phyloP scores from a whole-genome alignment of 371 early-diverging fungal species.

The Haplosporangium sp. region DNA sequence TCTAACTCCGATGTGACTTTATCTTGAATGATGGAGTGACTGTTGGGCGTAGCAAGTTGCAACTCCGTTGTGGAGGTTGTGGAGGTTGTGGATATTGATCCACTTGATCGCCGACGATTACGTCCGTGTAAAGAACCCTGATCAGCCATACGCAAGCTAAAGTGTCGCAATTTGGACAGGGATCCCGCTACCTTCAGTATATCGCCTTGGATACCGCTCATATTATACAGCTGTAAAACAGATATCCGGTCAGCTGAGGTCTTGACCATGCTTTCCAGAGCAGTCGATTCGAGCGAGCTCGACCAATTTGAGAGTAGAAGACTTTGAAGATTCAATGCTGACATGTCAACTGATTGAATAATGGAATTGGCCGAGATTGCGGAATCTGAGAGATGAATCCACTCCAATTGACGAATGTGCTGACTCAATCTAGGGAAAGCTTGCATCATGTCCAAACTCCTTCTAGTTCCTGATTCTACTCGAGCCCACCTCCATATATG shows the following conservation, averaged over 20 bases:
- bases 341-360: conserved; percentile 14
- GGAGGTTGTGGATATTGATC: background rate
- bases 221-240: conserved; percentile 24
- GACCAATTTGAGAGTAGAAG: conserved; percentile 37
- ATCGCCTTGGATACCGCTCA: conserved; percentile 27
- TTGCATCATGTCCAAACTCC: conserved; percentile 17
- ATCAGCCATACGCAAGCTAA: conserved; percentile 25
- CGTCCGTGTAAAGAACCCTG: conserved; percentile 2
- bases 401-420: conserved; percentile 41
- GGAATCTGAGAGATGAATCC: conserved; percentile 25
- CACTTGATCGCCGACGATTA: conserved; percentile 11
- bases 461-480: conserved; percentile 29
- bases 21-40: conserved; percentile 3
- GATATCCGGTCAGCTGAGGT: conserved; percentile 30
- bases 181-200: conserved; percentile 21
- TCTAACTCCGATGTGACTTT: conserved; percentile 31
- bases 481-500: conserved; percentile 39
- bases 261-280: conserved; percentile 15
- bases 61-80: background rate
- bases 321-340: conserved; percentile 23
- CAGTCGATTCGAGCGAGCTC: conserved; percentile 13
- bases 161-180: conserved; percentile 16
- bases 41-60: conserved; percentile 9
- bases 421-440: conserved; percentile 28
- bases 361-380: background rate